Evolutionary conservation across 805 yeast genomes (phyloP).

Genomic region (Priceomyces medius): DNA sequence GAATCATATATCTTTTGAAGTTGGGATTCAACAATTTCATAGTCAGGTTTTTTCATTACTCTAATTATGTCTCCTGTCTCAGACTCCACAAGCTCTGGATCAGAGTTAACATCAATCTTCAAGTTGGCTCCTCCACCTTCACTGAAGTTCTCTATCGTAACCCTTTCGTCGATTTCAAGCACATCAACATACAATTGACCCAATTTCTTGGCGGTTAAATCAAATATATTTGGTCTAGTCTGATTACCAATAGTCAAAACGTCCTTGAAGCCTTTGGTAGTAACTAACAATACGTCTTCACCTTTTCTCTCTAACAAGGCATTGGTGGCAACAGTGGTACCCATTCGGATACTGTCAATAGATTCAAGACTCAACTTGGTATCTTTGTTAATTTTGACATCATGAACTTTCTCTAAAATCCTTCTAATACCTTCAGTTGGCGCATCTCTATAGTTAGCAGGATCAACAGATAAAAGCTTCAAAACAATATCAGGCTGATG

Average conservation of each 20-base stretch:
- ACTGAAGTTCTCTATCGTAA: conserved; percentile 66
- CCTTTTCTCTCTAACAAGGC: conserved; percentile 90
- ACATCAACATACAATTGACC: conserved; percentile 70
- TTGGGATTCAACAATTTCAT: conserved; percentile 14
- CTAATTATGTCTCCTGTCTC: conserved; percentile 25
- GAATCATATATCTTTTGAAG: conserved; percentile 20
- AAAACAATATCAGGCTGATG: conserved; percentile 52
- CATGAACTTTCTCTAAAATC: conserved; percentile 60
- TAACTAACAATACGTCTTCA: conserved; percentile 74
- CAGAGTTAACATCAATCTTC: conserved; percentile 11
- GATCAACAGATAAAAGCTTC: conserved; percentile 85
- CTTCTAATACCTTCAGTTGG: conserved; percentile 90
- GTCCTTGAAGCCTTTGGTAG: conserved; percentile 85
- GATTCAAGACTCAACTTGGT: conserved; percentile 47
- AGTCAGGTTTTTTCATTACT: conserved; percentile 26
- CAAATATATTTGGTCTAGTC: conserved; percentile 84
- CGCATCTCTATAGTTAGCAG: conserved; percentile 83
- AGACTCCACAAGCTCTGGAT: conserved; percentile 31
- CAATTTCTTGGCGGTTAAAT: conserved; percentile 66
- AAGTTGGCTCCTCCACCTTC: conserved; percentile 56
- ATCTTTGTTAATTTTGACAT: conserved; percentile 36
- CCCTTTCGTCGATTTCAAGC: conserved; percentile 82
- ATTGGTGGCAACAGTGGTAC: conserved; percentile 92
- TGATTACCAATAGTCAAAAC: conserved; percentile 81
- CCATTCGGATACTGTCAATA: conserved; percentile 74